Conservation (phyloP, 2,329 filamentous ascomycete species). For the Aspergillus luchuensis region DNA sequence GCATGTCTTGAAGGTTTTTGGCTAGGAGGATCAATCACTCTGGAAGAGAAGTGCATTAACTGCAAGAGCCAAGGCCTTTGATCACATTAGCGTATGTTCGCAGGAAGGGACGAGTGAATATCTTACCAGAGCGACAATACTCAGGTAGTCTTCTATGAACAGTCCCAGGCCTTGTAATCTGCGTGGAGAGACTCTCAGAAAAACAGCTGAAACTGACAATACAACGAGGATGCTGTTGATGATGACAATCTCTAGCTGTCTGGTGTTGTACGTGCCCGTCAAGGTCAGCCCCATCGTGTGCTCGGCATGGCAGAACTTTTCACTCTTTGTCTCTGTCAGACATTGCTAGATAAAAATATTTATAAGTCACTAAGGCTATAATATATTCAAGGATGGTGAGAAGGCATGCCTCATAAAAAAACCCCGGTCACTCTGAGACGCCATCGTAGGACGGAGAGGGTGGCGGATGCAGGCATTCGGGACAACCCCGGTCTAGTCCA, state of each 20-base stretch:
- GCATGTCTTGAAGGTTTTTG: too few species aligned
- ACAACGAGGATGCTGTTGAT: background rate
- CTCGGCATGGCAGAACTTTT: background rate
- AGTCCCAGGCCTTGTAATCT: background rate
- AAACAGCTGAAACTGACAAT: background rate
- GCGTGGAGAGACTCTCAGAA: background rate
- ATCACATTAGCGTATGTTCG: background rate
- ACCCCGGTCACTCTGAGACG: background rate
- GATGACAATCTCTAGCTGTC: constrained; percentile 1
- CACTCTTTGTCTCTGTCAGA: background rate
- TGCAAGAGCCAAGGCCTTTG: background rate
- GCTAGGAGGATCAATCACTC: background rate
- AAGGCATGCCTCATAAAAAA: too few species aligned
- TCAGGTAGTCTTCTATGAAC: background rate
- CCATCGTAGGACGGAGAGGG: background rate
- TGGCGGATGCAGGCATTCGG: background rate
- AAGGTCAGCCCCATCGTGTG: background rate
- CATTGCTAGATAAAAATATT: too few species aligned
- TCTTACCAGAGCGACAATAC: background rate
- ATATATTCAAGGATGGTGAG: too few species aligned
- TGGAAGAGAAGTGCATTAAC: constrained; percentile 6
- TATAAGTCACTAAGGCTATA: too few species aligned
- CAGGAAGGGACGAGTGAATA: background rate
- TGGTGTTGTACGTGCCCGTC: constrained; percentile 2
- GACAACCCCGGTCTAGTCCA: background rate